Conservation (phyloP, 2,329 filamentous ascomycete species). For the Sporothrix euskadiensis region DNA sequence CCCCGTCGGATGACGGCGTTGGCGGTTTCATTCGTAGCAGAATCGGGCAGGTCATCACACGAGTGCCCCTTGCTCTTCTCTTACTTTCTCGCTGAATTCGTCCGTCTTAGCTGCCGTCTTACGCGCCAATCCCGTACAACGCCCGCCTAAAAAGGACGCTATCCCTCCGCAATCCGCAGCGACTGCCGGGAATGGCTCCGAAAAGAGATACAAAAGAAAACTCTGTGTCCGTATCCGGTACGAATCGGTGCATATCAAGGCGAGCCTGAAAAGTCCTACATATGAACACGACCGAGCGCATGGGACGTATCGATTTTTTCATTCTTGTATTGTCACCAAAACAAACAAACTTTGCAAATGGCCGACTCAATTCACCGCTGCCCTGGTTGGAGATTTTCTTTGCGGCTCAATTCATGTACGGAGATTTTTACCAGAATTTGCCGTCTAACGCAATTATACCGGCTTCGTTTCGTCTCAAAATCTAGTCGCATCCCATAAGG, state of each 20-base stretch:
- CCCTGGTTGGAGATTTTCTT: neutral
- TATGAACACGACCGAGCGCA: neutral
- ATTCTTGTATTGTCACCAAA: neutral
- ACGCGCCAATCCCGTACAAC: neutral
- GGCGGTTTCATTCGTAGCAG: neutral
- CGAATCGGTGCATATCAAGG: neutral
- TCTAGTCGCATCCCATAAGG: neutral
- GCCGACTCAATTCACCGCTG: neutral
- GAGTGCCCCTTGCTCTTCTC: neutral
- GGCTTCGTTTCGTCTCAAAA: neutral
- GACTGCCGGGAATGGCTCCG: neutral
- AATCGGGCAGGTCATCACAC: constrained; percentile 20
- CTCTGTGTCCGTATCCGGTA: neutral
- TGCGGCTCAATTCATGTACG: neutral
- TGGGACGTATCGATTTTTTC: neutral
- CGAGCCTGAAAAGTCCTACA: constrained; percentile 7
- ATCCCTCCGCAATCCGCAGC: neutral
- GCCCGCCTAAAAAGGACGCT: neutral
- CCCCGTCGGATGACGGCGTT: neutral
- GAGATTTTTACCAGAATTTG: neutral
- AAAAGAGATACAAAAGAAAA: neutral
- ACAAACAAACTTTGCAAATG: neutral
- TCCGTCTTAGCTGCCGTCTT: constrained; percentile 15
- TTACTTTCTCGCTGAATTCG: neutral
- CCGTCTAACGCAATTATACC: neutral